Evolutionary conservation across 768 basidiomycete genomes (phyloP).

Genomic region (Suillus subluteus): DNA sequence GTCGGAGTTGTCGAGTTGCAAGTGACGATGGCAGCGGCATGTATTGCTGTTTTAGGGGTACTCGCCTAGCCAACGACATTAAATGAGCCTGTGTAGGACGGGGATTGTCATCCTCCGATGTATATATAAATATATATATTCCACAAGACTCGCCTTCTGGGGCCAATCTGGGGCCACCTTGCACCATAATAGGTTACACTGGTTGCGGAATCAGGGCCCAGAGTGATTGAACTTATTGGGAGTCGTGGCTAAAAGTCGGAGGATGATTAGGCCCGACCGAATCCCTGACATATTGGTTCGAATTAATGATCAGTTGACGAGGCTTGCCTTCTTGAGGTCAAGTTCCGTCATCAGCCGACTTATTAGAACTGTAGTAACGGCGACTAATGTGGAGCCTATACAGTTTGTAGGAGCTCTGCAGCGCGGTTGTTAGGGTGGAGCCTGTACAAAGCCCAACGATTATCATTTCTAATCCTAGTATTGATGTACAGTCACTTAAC

Average conservation of each 20-base stretch:
- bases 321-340: neutral
- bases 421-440: neutral
- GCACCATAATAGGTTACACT: constrained; percentile 4
- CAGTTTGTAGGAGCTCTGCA: neutral
- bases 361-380: neutral
- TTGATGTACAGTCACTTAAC: neutral
- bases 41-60: neutral
- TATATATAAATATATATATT: neutral
- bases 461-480: neutral
- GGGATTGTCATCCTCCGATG: constrained; percentile 6
- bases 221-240: neutral
- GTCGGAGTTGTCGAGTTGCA: neutral
- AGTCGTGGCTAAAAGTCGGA: constrained; percentile 7
- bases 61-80: neutral
- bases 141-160: neutral
- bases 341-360: neutral
- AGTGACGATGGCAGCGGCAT: neutral
- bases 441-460: neutral
- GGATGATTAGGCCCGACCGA: constrained; percentile 10
- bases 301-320: neutral
- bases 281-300: neutral
- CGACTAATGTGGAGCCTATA: neutral
- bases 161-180: neutral
- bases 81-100: constrained; percentile 4
- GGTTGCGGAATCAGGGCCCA: neutral